A percentile compares a stretch with the other conserved stretches of the same genome.
phyloP scores from a whole-genome alignment of 2,329 filamentous ascomycete species.

The Bipolaris oryzae region DNA sequence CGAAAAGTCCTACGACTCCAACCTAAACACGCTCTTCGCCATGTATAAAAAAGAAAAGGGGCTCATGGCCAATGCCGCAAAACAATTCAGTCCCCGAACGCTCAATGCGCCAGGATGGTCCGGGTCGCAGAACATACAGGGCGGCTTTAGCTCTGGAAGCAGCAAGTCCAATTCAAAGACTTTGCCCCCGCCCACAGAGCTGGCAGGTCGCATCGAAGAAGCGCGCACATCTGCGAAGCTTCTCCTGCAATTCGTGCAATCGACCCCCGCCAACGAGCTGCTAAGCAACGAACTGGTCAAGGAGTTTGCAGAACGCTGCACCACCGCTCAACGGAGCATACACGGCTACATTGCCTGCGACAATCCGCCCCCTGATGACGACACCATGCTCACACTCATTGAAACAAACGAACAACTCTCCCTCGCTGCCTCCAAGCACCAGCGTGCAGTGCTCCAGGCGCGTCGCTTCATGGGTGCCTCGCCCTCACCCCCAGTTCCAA shows the following conservation, averaged over 20 bases:
- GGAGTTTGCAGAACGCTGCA: constrained; percentile 89
- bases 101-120: constrained; percentile 54
- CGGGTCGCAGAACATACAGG: constrained; percentile 29
- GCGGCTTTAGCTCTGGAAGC: constrained; percentile 29
- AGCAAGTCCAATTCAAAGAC: constrained; percentile 26
- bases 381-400: constrained; percentile 91
- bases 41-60: constrained; percentile 87
- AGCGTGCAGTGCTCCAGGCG: constrained; percentile 72
- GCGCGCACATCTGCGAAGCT: constrained; percentile 89
- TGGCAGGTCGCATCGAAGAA: constrained; percentile 85
- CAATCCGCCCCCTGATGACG: constrained; percentile 83
- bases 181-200: constrained; percentile 73
- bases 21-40: constrained; percentile 70
- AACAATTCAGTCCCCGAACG: constrained; percentile 47
- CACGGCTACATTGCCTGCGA: constrained; percentile 84
- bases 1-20: constrained; percentile 75
- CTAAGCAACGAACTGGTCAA: constrained; percentile 84
- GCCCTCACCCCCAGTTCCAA: constrained; percentile 26
- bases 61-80: constrained; percentile 55
- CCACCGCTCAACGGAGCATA: constrained; percentile 77
- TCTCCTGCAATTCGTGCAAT: constrained; percentile 88
- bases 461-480: constrained; percentile 52
- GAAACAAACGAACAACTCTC: constrained; percentile 93
- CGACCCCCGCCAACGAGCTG: constrained; percentile 77
- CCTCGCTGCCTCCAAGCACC: constrained; percentile 80